These are phyloP conservation scores for Pleurotus salmoneostramineus DNA, from an alignment of 768 basidiomycete genomes.

Conservation along the genomic window DNA sequence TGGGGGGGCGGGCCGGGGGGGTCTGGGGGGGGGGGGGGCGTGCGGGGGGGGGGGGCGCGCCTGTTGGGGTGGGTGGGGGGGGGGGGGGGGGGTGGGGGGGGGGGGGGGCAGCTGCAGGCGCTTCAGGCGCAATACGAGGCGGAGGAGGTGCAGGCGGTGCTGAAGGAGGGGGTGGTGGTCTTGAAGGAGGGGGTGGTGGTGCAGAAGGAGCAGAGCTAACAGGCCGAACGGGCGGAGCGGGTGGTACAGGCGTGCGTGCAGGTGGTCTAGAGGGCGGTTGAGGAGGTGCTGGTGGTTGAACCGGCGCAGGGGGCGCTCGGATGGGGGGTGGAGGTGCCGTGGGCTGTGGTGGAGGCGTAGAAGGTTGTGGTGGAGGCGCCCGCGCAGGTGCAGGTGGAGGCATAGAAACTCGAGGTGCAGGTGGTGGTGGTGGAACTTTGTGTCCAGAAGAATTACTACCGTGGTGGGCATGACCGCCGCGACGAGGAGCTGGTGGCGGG, in stretches of 20 bases:
- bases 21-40: slow-evolving; percentile 43
- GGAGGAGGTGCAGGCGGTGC: slow-evolving; percentile 38
- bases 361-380: too few relatives aligned
- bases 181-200: slow-evolving; percentile 21
- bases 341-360: slow-evolving; percentile 20
- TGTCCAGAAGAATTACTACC: slow-evolving; percentile 25
- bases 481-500: slow-evolving; percentile 48
- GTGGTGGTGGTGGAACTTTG: slow-evolving; percentile 26
- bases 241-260: slow-evolving; percentile 22
- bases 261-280: slow-evolving; percentile 15
- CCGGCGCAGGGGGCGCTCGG: slow-evolving; percentile 32
- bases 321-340: slow-evolving; percentile 33
- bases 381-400: slow-evolving; percentile 11
- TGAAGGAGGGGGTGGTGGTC: slow-evolving; percentile 25
- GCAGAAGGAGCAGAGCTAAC: slow-evolving; percentile 31
- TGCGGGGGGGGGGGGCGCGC: too few relatives aligned
- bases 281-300: slow-evolving; percentile 14
- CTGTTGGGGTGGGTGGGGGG: slow-evolving; percentile 42
- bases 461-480: slow-evolving; percentile 32
- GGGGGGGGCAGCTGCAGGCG: slow-evolving; percentile 24
- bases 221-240: slow-evolving; percentile 35
- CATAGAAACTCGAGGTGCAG: slow-evolving; percentile 27
- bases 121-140: slow-evolving; percentile 19
- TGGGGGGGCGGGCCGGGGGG: too few relatives aligned
- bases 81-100: slow-evolving; percentile 28